These are phyloP conservation scores for Camillea tinctor DNA, from an alignment of 2,329 filamentous ascomycete genomes.

Conservation along the genomic window DNA sequence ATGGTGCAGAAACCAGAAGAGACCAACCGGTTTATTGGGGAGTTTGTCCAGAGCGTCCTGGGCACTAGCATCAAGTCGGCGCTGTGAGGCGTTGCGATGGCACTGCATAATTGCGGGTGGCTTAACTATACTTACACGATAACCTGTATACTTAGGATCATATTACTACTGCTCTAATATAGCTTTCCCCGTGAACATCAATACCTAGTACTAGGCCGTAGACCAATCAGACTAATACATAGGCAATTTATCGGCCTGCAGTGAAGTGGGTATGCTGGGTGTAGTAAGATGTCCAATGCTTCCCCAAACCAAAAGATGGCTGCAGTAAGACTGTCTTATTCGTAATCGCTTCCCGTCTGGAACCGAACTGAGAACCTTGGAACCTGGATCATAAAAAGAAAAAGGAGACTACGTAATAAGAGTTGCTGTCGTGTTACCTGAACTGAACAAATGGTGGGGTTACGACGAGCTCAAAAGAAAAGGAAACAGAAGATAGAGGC, in stretches of 20 bases:
- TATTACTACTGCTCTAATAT: neutral
- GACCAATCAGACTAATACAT: no score
- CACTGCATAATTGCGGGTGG: no score
- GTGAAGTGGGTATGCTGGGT: neutral
- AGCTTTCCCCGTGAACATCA: neutral
- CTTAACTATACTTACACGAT: neutral
- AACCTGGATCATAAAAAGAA: neutral
- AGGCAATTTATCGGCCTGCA: neutral
- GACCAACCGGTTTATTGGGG: conserved; percentile 66
- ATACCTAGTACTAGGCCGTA: no score
- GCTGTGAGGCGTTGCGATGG: conserved; percentile 29
- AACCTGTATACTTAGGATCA: neutral
- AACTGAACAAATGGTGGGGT: neutral
- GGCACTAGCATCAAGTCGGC: conserved; percentile 35
- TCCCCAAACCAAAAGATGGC: neutral
- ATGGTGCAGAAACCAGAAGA: conserved; percentile 69
- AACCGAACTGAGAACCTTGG: no score
- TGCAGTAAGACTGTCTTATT: neutral
- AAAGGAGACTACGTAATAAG: no score
- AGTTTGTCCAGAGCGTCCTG: conserved; percentile 62
- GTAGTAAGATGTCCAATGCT: no score
- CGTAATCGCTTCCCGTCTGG: no score
- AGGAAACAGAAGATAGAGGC: neutral
- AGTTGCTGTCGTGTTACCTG: neutral
- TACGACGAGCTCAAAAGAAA: neutral